Evolutionary conservation across 2,329 filamentous ascomycete genomes (phyloP).

Genomic region (Amphichorda felina): DNA sequence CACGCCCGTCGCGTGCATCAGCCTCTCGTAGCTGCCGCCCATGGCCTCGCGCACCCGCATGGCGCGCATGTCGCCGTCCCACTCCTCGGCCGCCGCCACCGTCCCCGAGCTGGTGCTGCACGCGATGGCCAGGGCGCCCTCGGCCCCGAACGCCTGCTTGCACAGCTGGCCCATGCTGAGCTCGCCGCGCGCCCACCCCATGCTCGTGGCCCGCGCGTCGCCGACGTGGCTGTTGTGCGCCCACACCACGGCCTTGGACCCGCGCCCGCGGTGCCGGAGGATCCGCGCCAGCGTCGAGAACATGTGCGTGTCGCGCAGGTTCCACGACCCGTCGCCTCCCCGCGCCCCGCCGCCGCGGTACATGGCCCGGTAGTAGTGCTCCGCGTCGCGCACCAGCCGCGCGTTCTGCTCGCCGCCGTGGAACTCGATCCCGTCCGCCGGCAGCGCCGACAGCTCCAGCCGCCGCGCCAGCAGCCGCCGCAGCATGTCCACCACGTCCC

Average conservation of each 20-base stretch:
- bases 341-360: constrained; percentile 36
- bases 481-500: constrained; percentile 30
- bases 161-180: constrained; percentile 43
- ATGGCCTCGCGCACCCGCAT: constrained; percentile 34
- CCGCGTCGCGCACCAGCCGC: constrained; percentile 31
- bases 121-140: constrained; percentile 14
- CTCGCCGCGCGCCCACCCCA: constrained; percentile 30
- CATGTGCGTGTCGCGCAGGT: constrained; percentile 39
- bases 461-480: constrained; percentile 27
- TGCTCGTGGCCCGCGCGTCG: constrained; percentile 38
- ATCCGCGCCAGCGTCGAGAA: constrained; percentile 32
- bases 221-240: constrained; percentile 38
- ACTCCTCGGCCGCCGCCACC: constrained; percentile 36
- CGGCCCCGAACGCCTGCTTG: constrained; percentile 24
- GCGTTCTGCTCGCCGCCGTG: constrained; percentile 38
- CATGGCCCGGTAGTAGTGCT: constrained; percentile 39
- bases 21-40: constrained; percentile 33
- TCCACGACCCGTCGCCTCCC: constrained; percentile 36
- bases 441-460: constrained; percentile 22
- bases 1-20: constrained; percentile 32
- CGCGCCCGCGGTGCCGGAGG: constrained; percentile 22
- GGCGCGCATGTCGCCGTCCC: constrained; percentile 37
- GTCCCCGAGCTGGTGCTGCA: constrained; percentile 37
- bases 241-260: constrained; percentile 28
- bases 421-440: constrained; percentile 30